Conservation (phyloP, 306 rosid species). For the Luffa acutangula region DNA sequence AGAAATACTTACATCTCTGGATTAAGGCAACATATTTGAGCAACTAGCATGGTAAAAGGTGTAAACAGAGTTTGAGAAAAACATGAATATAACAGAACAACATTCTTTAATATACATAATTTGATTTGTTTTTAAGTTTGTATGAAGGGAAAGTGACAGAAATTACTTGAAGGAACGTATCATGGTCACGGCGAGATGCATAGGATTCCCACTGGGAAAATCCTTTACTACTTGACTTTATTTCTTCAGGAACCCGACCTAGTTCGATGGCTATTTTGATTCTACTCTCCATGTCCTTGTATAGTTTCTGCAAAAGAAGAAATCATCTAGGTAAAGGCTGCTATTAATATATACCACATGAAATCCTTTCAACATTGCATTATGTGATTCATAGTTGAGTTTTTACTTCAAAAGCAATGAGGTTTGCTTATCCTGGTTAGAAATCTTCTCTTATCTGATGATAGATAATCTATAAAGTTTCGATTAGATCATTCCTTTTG, state of each 20-base stretch:
- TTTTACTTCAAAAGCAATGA: background rate
- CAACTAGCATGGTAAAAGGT: background rate
- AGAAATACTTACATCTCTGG: background rate
- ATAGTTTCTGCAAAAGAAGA: conserved; percentile 35
- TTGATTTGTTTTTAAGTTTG: background rate
- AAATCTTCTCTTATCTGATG: background rate
- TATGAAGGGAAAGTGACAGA: background rate
- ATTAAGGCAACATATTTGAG: background rate
- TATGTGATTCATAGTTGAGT: background rate
- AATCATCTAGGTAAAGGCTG: background rate
- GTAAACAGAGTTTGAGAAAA: background rate
- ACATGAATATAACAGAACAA: background rate
- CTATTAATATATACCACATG: background rate
- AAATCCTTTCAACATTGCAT: background rate
- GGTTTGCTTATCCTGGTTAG: background rate
- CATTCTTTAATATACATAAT: background rate
- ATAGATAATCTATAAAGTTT: background rate
- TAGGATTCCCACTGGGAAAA: conserved; percentile 59
- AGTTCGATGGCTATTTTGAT: conserved; percentile 30
- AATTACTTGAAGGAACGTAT: conserved; percentile 53
- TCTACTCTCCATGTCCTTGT: conserved; percentile 48
- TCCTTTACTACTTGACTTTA: conserved; percentile 24
- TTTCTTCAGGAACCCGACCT: conserved; percentile 43
- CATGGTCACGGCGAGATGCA: conserved; percentile 57
- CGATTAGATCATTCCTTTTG: background rate